Percentiles rank a stretch among this genome's conserved stretches.
Evolutionary conservation across 805 yeast genomes (phyloP).

Genomic region (Metschnikowia proteae): DNA sequence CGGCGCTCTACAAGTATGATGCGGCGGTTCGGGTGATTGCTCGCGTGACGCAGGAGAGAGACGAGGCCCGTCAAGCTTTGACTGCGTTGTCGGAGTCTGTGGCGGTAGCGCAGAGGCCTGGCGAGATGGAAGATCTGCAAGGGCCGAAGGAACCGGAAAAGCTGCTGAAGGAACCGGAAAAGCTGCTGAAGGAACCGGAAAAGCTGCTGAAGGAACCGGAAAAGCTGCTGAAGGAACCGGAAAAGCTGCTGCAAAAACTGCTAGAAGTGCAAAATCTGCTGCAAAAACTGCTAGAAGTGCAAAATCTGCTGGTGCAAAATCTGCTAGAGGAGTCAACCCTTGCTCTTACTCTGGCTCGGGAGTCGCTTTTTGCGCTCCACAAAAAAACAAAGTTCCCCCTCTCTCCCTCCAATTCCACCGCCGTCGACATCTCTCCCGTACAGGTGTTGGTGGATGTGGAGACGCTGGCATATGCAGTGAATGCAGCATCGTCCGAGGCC

Average conservation of each 20-base stretch:
- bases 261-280: neutral
- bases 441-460: neutral
- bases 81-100: constrained; percentile 43
- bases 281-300: too few species aligned
- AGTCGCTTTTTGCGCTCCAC: constrained; percentile 33
- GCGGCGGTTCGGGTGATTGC: constrained; percentile 89
- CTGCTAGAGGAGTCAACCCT: neutral
- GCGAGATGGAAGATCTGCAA: too few species aligned
- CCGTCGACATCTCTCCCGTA: constrained; percentile 12
- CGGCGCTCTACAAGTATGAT: constrained; percentile 79
- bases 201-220: too few species aligned
- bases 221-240: too few species aligned
- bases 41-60: constrained; percentile 67
- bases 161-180: neutral
- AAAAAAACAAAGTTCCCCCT: constrained; percentile 29
- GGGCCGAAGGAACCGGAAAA: neutral
- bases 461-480: constrained; percentile 5
- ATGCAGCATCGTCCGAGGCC: constrained; percentile 7
- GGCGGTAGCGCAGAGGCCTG: constrained; percentile 3
- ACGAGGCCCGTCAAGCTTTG: constrained; percentile 65
- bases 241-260: neutral
- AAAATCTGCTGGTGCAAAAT: neutral
- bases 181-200: neutral
- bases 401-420: constrained; percentile 16
- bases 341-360: constrained; percentile 23